Conservation (phyloP, 352 stramenopile species). For the Phytophthora vignae region DNA sequence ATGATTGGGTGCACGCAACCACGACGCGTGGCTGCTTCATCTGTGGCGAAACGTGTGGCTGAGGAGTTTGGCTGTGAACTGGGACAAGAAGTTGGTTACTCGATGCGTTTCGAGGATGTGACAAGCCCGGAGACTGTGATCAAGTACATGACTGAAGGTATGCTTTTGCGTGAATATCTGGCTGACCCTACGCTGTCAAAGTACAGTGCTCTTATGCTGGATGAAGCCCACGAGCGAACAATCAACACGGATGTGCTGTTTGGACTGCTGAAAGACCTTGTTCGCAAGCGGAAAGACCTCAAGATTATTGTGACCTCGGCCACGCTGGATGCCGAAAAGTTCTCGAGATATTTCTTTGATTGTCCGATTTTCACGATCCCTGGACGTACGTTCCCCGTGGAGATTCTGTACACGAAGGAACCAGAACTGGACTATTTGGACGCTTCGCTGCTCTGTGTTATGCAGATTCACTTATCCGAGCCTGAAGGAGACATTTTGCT, state of each 20-base stretch:
- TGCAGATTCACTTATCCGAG: constrained; percentile 99
- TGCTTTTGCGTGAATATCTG: constrained; percentile 99
- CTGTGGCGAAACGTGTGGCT: constrained; percentile 97
- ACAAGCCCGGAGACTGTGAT: constrained; percentile 95
- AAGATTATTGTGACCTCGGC: constrained; percentile 94
- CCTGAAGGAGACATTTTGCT: constrained; percentile 98
- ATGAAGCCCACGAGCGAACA: constrained; percentile 98
- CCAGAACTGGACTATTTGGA: constrained; percentile 99
- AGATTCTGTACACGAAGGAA: constrained; percentile 99
- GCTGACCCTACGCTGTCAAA: constrained; percentile 96
- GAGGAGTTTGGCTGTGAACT: constrained; percentile 96
- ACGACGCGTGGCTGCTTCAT: constrained; percentile 97
- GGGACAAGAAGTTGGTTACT: constrained; percentile 94
- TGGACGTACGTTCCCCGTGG: constrained; percentile 97
- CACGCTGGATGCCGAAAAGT: constrained; percentile 98
- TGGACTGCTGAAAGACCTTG: constrained; percentile 92
- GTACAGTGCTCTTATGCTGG: constrained; percentile 97
- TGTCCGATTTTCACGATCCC: constrained; percentile 99
- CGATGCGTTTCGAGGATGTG: constrained; percentile 91
- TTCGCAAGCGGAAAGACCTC: constrained; percentile 87
- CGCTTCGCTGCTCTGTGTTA: constrained; percentile 97
- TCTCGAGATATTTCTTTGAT: constrained; percentile 98
- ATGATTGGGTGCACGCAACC: constrained; percentile 99
- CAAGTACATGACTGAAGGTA: constrained; percentile 99
- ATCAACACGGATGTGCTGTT: constrained; percentile 99